These are phyloP conservation scores for Cadophora gregata DNA, from an alignment of 2,329 filamentous ascomycete genomes.

Conservation along the genomic window DNA sequence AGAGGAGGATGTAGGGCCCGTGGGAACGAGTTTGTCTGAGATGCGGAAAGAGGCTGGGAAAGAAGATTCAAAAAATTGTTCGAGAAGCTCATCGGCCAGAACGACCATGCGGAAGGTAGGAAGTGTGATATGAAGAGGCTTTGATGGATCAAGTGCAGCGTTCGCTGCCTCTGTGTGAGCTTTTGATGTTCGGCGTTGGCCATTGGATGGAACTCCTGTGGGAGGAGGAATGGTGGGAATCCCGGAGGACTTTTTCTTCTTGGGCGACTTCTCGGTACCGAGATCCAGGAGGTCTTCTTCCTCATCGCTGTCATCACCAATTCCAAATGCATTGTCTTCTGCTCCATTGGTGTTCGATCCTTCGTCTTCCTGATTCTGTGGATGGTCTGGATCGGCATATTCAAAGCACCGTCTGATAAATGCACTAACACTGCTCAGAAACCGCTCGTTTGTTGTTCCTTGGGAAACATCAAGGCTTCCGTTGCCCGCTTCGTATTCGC, in stretches of 20 bases:
- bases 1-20: constrained; percentile 54
- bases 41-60: constrained; percentile 94
- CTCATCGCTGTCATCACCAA: constrained; percentile 74
- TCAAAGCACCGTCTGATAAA: constrained; percentile 98
- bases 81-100: constrained; percentile 90
- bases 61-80: constrained; percentile 96
- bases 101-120: constrained; percentile 99
- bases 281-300: constrained; percentile 67
- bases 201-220: constrained; percentile 19
- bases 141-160: constrained; percentile 86
- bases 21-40: constrained; percentile 61
- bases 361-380: constrained; percentile 58
- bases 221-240: constrained; percentile 36
- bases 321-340: constrained; percentile 67
- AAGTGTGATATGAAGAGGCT: constrained; percentile 92
- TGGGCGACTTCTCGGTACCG: constrained; percentile 51
- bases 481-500: constrained; percentile 48
- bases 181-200: constrained; percentile 56
- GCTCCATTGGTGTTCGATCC: constrained; percentile 45
- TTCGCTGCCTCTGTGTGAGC: constrained; percentile 81
- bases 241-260: constrained; percentile 41
- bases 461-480: constrained; percentile 46
- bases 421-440: constrained; percentile 89
- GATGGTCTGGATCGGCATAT: constrained; percentile 92
- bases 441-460: constrained; percentile 80